These are phyloP conservation scores for Crepidotus sp. DNA, from an alignment of 1,284 basidiomycete species.

Conservation along the genomic window DNA sequence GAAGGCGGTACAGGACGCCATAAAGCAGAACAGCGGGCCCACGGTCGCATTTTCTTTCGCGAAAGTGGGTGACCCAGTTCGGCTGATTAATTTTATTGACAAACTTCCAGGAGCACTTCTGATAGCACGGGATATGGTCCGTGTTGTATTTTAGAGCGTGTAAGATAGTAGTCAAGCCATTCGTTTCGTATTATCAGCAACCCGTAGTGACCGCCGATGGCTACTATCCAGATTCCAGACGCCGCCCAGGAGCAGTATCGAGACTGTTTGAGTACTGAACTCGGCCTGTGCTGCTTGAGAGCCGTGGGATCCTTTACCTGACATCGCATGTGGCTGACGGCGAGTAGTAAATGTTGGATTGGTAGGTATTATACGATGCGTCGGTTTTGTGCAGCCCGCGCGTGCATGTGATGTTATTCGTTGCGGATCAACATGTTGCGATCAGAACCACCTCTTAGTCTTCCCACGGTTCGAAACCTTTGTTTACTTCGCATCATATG, in stretches of 20 bases:
- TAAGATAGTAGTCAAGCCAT: too few relatives aligned
- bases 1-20: conserved; percentile 64
- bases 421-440: too few relatives aligned
- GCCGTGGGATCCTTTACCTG: conserved; percentile 19
- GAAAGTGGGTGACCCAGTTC: conserved; percentile 38
- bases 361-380: too few relatives aligned
- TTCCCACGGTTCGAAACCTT: too few relatives aligned
- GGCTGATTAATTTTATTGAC: too few relatives aligned
- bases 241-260: conserved; percentile 23
- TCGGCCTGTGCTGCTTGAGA: conserved; percentile 22
- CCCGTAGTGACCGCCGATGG: background rate
- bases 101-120: conserved; percentile 4
- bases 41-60: conserved; percentile 67
- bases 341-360: conserved; percentile 25
- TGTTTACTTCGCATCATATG: too few relatives aligned
- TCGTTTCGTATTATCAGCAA: too few relatives aligned
- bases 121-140: background rate
- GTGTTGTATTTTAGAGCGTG: background rate
- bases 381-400: too few relatives aligned
- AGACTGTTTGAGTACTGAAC: conserved; percentile 24
- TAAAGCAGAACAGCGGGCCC: conserved; percentile 43
- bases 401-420: too few relatives aligned
- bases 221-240: conserved; percentile 22
- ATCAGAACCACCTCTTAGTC: too few relatives aligned
- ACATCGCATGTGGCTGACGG: conserved; percentile 23